phyloP scores from a whole-genome alignment of 306 rosid species.

The Sphenostylis stenocarpa region DNA sequence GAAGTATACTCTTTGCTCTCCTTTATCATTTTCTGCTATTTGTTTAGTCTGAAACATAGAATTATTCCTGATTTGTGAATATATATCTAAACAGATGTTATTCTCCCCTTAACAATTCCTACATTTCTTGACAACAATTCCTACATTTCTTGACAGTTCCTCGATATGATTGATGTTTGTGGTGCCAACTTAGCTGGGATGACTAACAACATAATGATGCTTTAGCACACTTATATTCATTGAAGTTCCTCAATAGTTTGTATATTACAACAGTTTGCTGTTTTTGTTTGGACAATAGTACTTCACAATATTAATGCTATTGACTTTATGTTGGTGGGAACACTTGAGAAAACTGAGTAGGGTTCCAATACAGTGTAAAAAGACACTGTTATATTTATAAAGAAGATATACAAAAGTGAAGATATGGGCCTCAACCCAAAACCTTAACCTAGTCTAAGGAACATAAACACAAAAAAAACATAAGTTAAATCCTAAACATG shows the following conservation, averaged over 20 bases:
- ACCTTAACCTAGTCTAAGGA: no score
- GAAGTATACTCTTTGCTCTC: conserved; percentile 57
- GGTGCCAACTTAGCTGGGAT: no score
- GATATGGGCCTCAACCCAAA: no score
- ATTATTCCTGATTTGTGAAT: conserved; percentile 16
- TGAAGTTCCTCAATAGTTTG: background rate
- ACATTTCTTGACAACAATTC: conserved; percentile 4
- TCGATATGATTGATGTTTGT: background rate
- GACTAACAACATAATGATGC: no score
- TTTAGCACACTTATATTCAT: no score
- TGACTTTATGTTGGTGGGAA: background rate
- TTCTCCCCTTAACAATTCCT: conserved; percentile 7
- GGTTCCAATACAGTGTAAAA: no score
- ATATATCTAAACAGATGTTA: background rate
- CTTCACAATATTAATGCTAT: conserved; percentile 9
- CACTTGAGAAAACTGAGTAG: no score
- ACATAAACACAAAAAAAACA: no score
- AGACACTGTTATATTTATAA: no score
- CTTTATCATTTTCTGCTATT: background rate
- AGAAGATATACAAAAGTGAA: no score
- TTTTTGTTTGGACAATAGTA: conserved; percentile 6
- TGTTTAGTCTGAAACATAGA: background rate
- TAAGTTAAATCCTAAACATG: no score
- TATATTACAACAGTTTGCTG: background rate
- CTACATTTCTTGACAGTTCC: background rate